Evolutionary conservation across 441 rosid species (phyloP).

Genomic region (Adansonia gregorii): DNA sequence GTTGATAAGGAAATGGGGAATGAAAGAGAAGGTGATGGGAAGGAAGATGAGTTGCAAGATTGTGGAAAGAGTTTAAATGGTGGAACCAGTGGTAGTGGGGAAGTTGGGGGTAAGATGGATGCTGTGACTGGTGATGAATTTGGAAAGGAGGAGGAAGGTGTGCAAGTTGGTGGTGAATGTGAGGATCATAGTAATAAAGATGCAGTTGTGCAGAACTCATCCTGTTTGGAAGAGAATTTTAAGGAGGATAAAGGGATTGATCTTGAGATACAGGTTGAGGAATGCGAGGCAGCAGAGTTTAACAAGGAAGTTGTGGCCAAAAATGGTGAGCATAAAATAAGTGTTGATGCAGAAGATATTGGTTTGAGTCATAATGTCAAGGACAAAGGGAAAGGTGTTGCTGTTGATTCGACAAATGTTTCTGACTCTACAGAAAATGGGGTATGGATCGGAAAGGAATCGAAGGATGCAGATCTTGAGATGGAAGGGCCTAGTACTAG

Average conservation of each 20-base stretch:
- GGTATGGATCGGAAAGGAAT: slow-evolving; percentile 45
- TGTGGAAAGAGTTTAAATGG: slow-evolving; percentile 36
- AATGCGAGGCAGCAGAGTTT: slow-evolving; percentile 40
- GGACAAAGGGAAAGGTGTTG: slow-evolving; percentile 74
- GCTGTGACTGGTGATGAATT: slow-evolving; percentile 40
- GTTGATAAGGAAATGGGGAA: slow-evolving; percentile 30
- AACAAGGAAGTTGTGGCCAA: slow-evolving; percentile 42
- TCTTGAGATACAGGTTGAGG: slow-evolving; percentile 50
- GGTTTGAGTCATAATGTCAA: slow-evolving; percentile 41
- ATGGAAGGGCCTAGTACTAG: slow-evolving; percentile 79
- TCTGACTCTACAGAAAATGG: slow-evolving; percentile 47
- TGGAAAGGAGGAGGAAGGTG: slow-evolving; percentile 38
- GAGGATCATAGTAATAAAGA: slow-evolving; percentile 35
- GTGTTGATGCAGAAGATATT: slow-evolving; percentile 30
- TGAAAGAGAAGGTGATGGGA: slow-evolving; percentile 36
- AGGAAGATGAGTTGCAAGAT: slow-evolving; percentile 41
- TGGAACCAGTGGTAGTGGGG: slow-evolving; percentile 35
- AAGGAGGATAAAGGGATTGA: slow-evolving; percentile 43
- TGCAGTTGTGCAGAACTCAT: slow-evolving; percentile 33
- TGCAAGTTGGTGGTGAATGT: slow-evolving; percentile 33
- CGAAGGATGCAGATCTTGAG: slow-evolving; percentile 52
- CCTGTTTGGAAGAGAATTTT: slow-evolving; percentile 39
- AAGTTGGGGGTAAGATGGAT: slow-evolving; percentile 33
- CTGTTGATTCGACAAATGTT: slow-evolving; percentile 39
- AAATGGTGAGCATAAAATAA: slow-evolving; percentile 34